phyloP scores from a whole-genome alignment of 2,329 filamentous ascomycete species.

The Leptographium lundbergii region DNA sequence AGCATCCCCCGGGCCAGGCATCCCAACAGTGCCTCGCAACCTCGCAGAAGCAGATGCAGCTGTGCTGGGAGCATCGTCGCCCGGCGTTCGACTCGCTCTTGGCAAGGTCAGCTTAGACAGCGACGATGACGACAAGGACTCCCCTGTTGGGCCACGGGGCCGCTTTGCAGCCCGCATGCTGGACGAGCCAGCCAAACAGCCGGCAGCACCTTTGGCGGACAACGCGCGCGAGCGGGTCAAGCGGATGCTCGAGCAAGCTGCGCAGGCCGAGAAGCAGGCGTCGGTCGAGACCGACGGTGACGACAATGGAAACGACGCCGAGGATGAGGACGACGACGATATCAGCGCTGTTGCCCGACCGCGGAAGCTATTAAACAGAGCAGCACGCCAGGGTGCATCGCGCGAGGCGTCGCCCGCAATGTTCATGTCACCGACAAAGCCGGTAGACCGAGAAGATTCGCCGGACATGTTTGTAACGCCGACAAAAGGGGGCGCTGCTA shows the following conservation, averaged over 20 bases:
- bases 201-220: conserved; percentile 12
- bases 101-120: background rate
- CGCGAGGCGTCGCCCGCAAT: conserved; percentile 4
- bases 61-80: background rate
- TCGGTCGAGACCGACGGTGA: conserved; percentile 5
- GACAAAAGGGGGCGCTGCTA: conserved; percentile 18
- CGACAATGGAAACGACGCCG: conserved; percentile 9
- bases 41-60: background rate
- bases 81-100: conserved; percentile 7
- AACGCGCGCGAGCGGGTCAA: conserved; percentile 29
- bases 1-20: background rate
- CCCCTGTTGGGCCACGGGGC: conserved; percentile 39
- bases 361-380: conserved; percentile 18
- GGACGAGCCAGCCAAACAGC: conserved; percentile 12
- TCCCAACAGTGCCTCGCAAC: background rate
- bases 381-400: conserved; percentile 11
- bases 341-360: conserved; percentile 26
- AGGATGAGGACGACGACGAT: conserved; percentile 19
- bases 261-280: conserved; percentile 13
- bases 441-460: conserved; percentile 21
- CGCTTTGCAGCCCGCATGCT: conserved; percentile 54
- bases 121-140: conserved; percentile 32
- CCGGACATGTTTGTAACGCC: conserved; percentile 47
- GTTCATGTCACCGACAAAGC: conserved; percentile 10
- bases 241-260: conserved; percentile 25